phyloP scores from a whole-genome alignment of 176 grass and related monocot genomes.

The Avena insularis region DNA sequence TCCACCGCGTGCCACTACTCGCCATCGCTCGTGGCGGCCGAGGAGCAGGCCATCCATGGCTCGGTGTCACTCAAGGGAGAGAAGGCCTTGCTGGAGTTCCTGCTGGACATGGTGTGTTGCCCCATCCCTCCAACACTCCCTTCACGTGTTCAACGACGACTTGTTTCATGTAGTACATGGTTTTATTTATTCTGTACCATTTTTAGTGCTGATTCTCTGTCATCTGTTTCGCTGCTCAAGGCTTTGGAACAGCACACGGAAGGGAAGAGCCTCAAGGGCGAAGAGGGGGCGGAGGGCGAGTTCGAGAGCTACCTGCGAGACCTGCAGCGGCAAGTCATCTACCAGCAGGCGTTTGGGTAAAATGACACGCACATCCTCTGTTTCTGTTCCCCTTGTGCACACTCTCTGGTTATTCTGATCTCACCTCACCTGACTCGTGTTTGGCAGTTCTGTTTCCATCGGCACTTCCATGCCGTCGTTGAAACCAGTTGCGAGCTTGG shows the following conservation, averaged over 20 bases:
- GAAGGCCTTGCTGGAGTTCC: conserved; percentile 58
- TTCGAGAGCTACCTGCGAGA: conserved; percentile 58
- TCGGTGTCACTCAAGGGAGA: conserved; percentile 52
- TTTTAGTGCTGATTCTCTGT: conserved; percentile 3
- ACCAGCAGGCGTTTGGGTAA: conserved; percentile 52
- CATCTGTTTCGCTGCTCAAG: not conserved
- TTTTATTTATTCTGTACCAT: not conserved
- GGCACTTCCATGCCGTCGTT: not conserved
- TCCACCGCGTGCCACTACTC: conserved; percentile 53
- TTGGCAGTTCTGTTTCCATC: conserved; percentile 19
- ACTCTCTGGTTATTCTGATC: not conserved
- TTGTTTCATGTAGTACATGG: too few relatives aligned
- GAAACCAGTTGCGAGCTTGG: not conserved
- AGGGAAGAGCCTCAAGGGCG: conserved; percentile 3
- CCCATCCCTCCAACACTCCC: not conserved
- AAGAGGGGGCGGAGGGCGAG: conserved; percentile 51
- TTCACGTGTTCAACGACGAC: not conserved
- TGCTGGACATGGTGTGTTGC: conserved; percentile 35
- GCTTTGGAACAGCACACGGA: conserved; percentile 48
- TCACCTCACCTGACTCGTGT: not conserved
- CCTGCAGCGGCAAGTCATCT: conserved; percentile 42
- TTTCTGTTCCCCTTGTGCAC: not conserved
- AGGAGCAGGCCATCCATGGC: conserved; percentile 35
- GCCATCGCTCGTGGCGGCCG: conserved; percentile 49
- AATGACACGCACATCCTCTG: not conserved